phyloP scores from a whole-genome alignment of 2,329 filamentous ascomycete species.

The Microdochium trichocladiopsis region DNA sequence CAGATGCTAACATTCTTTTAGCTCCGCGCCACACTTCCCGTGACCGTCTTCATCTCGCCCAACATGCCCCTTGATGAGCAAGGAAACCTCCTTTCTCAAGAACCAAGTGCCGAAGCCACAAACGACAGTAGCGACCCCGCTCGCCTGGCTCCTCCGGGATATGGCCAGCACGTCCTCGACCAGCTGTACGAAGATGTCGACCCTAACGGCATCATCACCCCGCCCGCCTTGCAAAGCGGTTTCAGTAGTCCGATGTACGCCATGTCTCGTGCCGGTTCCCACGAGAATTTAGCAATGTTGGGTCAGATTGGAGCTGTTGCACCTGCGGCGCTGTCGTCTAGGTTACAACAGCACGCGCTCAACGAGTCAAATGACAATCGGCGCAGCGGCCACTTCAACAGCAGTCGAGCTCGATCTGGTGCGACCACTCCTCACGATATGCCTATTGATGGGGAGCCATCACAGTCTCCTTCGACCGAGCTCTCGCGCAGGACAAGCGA shows the following conservation, averaged over 20 bases:
- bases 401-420: slow-evolving; percentile 34
- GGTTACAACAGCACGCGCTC: slow-evolving; percentile 43
- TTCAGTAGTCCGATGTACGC: slow-evolving; percentile 73
- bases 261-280: slow-evolving; percentile 67
- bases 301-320: slow-evolving; percentile 35
- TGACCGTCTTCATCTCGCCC: slow-evolving; percentile 93
- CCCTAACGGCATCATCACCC: slow-evolving; percentile 69
- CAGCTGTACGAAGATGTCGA: slow-evolving; percentile 86
- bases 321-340: slow-evolving; percentile 53
- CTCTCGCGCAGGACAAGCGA: slow-evolving; percentile 48
- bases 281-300: slow-evolving; percentile 67
- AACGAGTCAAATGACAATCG: slow-evolving; percentile 52
- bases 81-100: slow-evolving; percentile 65
- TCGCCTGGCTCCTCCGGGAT: slow-evolving; percentile 79
- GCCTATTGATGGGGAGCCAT: slow-evolving; percentile 13
- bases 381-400: slow-evolving; percentile 38
- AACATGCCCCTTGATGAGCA: slow-evolving; percentile 84
- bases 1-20: slow-evolving; percentile 20
- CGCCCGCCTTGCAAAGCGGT: slow-evolving; percentile 60
- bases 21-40: slow-evolving; percentile 82
- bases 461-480: slow-evolving; percentile 34
- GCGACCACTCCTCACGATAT: slow-evolving; percentile 30
- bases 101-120: slow-evolving; percentile 32
- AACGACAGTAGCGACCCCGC: slow-evolving; percentile 45
- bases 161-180: slow-evolving; percentile 85